Base-by-base conservation (phyloP, 768 basidiomycete species). In the Lepiota venenata region DNA sequence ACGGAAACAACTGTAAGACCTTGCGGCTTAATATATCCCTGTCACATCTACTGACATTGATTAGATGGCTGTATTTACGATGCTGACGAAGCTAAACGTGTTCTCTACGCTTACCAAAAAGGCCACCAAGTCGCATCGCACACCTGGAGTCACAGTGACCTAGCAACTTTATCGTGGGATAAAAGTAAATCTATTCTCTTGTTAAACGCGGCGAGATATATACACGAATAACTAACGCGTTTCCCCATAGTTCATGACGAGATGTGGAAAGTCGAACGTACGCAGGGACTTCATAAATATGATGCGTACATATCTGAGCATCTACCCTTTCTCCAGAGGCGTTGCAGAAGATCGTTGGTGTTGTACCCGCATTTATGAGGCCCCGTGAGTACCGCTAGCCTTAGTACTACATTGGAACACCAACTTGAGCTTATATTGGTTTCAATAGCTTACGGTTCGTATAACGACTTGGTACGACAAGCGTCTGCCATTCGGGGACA, bases 121-220 rank as follows among this genome's bases (percentile, higher is more conserved):
- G 76, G 76, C 6, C 76, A 78, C 56, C 71, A 75, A 60, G 62
- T 79, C 46, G 73, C 63, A 0, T 77, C 75, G 5, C 77, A 79
- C 59, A 79, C 76, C 2, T 78, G 76, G 76, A 58, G 61, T 8
- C 77, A 79, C 53, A 53, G 47, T n/a, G 68, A 75, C 59, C 60
- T 78, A 39, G 65, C 67, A 1, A 71, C 69, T 0, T 66, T 76
- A 15, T 62, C 67, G 14, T 75, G 65, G 69, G 72, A 74, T 56
- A 56, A 76, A 62, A 72, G 75, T 76, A 21, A 54, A 72, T 58
- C 22, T 52, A 39, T 16, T 39, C 3, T 9, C 20, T 9, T 21
- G 22, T 12, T 5, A 25, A 25, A 25, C 5, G 25, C 25, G 2
- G 5, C 25, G 18, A 10, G 32, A 36, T 20, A 15, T 21, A 15